These are phyloP conservation scores for Lolium perenne DNA, from an alignment of 176 grass and related monocot genomes.

Conservation along the genomic window DNA sequence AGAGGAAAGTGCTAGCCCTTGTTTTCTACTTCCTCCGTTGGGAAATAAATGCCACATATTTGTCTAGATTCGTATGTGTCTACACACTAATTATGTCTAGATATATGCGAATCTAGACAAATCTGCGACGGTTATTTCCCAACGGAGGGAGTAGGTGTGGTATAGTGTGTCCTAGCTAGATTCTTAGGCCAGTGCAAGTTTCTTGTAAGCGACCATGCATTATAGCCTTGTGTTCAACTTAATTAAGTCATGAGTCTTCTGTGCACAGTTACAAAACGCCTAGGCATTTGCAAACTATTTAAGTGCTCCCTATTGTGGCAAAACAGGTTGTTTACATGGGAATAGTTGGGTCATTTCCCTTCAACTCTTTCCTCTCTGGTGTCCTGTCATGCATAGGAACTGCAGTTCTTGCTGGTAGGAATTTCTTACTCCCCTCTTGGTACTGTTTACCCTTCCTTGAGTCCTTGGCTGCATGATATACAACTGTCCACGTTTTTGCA, in stretches of 20 bases:
- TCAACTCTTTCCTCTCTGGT: slow-evolving; percentile 85
- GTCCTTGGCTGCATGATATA: slow-evolving; percentile 5
- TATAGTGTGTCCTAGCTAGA: too few relatives aligned
- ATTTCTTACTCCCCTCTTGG: not conserved
- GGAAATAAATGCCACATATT: too few relatives aligned
- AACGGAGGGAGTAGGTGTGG: too few relatives aligned
- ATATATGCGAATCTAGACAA: too few relatives aligned
- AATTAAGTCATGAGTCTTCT: not conserved
- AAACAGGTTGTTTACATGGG: slow-evolving; percentile 76
- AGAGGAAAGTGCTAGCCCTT: not conserved
- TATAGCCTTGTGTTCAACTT: not conserved
- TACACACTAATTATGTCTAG: too few relatives aligned
- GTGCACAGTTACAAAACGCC: not conserved
- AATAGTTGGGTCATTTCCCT: slow-evolving; percentile 89
- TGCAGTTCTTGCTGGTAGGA: slow-evolving; percentile 78
- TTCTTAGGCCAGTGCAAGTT: not conserved
- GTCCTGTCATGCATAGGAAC: slow-evolving; percentile 86
- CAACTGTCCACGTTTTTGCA: slow-evolving; percentile 36
- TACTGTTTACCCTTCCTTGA: not conserved
- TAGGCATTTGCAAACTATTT: not conserved
- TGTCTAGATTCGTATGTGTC: too few relatives aligned
- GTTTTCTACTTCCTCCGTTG: not conserved
- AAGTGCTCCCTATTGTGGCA: not conserved
- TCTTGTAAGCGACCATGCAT: not conserved
- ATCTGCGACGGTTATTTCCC: too few relatives aligned